phyloP scores from a whole-genome alignment of 1,139 yeast species.

The Taiozyma onychis region DNA sequence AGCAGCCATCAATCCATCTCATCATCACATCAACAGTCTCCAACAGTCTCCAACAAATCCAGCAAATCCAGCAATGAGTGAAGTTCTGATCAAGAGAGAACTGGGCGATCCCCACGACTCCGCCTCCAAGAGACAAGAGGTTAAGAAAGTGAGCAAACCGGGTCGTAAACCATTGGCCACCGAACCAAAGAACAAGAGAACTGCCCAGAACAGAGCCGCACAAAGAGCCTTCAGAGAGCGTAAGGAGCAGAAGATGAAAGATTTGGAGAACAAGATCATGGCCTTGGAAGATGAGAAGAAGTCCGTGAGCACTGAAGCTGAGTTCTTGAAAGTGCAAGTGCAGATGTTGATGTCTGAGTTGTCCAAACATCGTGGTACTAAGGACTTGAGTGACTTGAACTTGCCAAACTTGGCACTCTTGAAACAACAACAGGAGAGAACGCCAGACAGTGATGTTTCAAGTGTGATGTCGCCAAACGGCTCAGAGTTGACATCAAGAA shows the following conservation, averaged over 20 bases:
- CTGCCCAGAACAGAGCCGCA: constrained; percentile 97
- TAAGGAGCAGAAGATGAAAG: constrained; percentile 82
- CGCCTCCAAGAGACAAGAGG: constrained; percentile 19
- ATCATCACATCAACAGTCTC: too few relatives aligned
- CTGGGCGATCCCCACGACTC: constrained; percentile 6
- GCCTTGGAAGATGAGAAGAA: constrained; percentile 65
- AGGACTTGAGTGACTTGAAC: constrained; percentile 32
- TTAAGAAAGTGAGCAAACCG: constrained; percentile 36
- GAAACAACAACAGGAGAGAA: background rate
- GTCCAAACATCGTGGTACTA: constrained; percentile 50
- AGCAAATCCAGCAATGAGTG: constrained; percentile 3
- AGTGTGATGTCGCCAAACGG: constrained; percentile 13
- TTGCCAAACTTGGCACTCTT: constrained; percentile 8
- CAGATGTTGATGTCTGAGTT: constrained; percentile 69
- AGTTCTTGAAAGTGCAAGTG: constrained; percentile 71
- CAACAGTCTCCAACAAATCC: too few relatives aligned
- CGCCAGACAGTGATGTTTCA: constrained; percentile 7
- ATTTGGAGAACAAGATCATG: constrained; percentile 73
- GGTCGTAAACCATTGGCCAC: constrained; percentile 74
- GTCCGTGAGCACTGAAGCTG: constrained; percentile 61
- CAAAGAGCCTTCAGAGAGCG: constrained; percentile 95
- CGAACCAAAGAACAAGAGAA: constrained; percentile 80
- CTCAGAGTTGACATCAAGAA: constrained; percentile 10
- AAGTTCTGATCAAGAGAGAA: constrained; percentile 15
- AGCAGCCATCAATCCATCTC: too few relatives aligned